Evolutionary conservation across 139 green algal species (phyloP).

Genomic region (Desmodesmus armatus): DNA sequence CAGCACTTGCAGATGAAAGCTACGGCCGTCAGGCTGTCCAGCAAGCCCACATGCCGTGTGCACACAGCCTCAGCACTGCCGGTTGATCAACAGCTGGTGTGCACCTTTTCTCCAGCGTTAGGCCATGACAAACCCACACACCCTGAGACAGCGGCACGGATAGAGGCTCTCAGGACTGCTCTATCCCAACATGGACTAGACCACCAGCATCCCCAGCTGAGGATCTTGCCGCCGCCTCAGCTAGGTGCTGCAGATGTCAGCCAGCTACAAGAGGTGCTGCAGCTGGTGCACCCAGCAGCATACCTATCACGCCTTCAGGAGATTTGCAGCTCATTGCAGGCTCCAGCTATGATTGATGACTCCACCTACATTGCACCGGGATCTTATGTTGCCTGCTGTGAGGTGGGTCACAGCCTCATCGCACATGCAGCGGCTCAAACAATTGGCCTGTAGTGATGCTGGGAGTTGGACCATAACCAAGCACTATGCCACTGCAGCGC

Average conservation of each 20-base stretch:
- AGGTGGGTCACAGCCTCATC: slow-evolving; percentile 25
- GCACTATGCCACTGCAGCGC: too few species aligned
- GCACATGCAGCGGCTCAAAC: not conserved
- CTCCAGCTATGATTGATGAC: slow-evolving; percentile 54
- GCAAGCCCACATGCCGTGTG: too few species aligned
- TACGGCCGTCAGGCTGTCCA: too few species aligned
- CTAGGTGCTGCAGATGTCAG: too few species aligned
- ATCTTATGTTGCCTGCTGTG: slow-evolving; percentile 37
- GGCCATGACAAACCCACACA: slow-evolving; percentile 54
- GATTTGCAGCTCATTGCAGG: not conserved
- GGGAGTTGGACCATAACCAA: slow-evolving; percentile 12
- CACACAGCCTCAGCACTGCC: too few species aligned
- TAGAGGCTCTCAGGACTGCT: slow-evolving; percentile 63
- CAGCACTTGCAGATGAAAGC: too few species aligned
- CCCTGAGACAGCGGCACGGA: slow-evolving; percentile 64
- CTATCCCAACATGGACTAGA: slow-evolving; percentile 49
- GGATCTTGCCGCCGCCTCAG: too few species aligned
- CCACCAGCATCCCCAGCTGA: not conserved
- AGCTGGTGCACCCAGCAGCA: slow-evolving; percentile 60
- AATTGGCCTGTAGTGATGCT: not conserved
- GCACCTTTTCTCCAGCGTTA: too few species aligned
- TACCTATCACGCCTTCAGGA: slow-evolving; percentile 64
- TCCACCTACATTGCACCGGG: slow-evolving; percentile 57
- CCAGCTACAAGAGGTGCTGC: slow-evolving; percentile 35
- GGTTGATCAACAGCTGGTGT: too few species aligned